Evolutionary conservation across 2,329 filamentous ascomycete genomes (phyloP).

Genomic region (Monilinia polystroma): DNA sequence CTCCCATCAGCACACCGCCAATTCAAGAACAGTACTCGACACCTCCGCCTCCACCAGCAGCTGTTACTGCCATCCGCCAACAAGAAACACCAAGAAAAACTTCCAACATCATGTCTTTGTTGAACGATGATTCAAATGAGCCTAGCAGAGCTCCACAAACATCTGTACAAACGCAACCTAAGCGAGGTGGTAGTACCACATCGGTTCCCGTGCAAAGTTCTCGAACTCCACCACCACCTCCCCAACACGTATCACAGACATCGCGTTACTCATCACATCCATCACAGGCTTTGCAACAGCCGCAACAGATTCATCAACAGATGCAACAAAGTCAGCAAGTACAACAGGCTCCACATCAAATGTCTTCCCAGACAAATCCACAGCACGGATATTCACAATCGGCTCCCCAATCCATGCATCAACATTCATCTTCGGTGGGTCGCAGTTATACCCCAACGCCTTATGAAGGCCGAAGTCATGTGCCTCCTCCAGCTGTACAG

Average conservation of each 20-base stretch:
- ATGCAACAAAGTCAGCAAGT: conserved; percentile 28
- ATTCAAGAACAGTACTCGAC: conserved; percentile 34
- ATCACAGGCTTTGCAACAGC: conserved; percentile 29
- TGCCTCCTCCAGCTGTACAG: conserved; percentile 40
- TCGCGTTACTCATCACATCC: conserved; percentile 43
- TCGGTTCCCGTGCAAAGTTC: conserved; percentile 30
- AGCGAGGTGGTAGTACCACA: conserved; percentile 25
- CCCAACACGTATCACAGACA: conserved; percentile 35
- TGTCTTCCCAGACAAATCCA: conserved; percentile 43
- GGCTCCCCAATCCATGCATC: conserved; percentile 47
- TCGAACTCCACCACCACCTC: conserved; percentile 31
- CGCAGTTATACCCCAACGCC: conserved; percentile 38
- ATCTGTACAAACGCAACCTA: conserved; percentile 34
- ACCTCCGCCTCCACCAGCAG: conserved; percentile 35
- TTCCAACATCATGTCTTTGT: conserved; percentile 61
- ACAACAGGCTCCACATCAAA: conserved; percentile 47
- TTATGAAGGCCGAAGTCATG: conserved; percentile 44
- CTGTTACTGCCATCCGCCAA: conserved; percentile 44
- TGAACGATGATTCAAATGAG: conserved; percentile 55
- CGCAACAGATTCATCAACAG: conserved; percentile 20
- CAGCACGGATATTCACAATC: conserved; percentile 50
- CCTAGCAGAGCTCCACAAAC: conserved; percentile 38
- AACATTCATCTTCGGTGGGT: conserved; percentile 47
- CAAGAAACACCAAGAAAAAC: conserved; percentile 56
- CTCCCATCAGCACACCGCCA: conserved; percentile 34